Evolutionary conservation across 1,284 basidiomycete genomes (phyloP), one percentile per base, ranked within the genome.

Genomic region (Lentinula novae-zelandiae): DNA sequence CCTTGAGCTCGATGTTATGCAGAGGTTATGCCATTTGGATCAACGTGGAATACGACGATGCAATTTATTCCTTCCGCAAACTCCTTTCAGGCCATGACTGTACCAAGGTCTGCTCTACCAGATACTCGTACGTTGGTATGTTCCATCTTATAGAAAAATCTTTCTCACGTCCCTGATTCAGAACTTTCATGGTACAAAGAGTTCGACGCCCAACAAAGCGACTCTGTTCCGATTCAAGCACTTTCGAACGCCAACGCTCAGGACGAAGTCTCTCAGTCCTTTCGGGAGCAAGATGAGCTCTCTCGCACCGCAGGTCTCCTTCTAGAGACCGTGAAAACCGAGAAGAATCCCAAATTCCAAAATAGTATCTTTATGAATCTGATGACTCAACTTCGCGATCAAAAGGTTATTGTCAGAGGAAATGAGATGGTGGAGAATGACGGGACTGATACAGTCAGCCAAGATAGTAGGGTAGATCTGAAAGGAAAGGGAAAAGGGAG

Each of bases 331-430:
- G 81, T 95, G 49, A 79, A 81, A 67, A 75, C 87, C 60, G 85
- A 88, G 62, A 80, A 84, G 65, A 95, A 93, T 69, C 85, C 89
- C 49, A 98, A 98, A 73, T 95, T 98, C 71, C 83, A 87, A 71
- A 85, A 95, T 56, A 96, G 93, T 72, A 81, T 86, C 64, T 98
- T 98, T 72, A 81, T 98, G 78, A 82, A 82, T 17, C 81, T 98
- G 33, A 95, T 98, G 90, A 84, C 84, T 58, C 88, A 92, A 67
- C 75, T 98, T 49, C 82, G 93, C 27, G 93, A 96, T 71, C 85
- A 87, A 12, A 83, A 91, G 67, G 83, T 95, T n/a, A 83, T 90
- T 8, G 89, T 97, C 1, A 85, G 94, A 61, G 93, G 90, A 17
- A 87, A 92, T 69, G 76, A 89, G 58, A 86, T 96, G 72, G 88